Percentiles rank a stretch among this genome's conserved stretches.
Conservation (phyloP, 2,329 filamentous ascomycete species). For the Calonectria montana region DNA sequence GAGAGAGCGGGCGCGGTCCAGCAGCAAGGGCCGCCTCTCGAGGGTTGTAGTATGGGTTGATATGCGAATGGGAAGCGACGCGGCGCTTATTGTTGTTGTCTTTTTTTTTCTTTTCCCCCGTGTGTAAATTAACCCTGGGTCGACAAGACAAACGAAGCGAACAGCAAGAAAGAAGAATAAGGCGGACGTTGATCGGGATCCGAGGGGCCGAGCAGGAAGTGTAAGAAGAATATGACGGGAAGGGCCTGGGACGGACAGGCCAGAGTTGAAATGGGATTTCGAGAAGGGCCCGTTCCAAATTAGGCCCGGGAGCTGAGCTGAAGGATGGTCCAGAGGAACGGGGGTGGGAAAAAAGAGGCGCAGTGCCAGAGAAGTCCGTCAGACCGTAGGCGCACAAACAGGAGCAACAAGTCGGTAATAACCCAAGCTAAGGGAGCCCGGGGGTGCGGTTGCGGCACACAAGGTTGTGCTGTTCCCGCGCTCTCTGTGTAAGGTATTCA, state of each 20-base stretch:
- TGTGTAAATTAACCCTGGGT: background rate
- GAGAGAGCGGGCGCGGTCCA: conserved; percentile 36
- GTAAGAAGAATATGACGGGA: conserved; percentile 15
- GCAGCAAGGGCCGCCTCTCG: conserved; percentile 35
- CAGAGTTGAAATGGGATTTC: conserved; percentile 15
- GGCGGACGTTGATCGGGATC: conserved; percentile 2
- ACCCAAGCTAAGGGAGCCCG: background rate
- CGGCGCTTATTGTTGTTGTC: background rate
- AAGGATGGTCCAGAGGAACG: conserved; percentile 7
- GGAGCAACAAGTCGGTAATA: conserved; percentile 6
- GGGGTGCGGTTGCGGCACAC: background rate
- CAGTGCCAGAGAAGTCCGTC: conserved; percentile 14
- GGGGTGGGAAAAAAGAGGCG: conserved; percentile 14
- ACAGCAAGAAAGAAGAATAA: conserved; percentile 9
- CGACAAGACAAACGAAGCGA: background rate
- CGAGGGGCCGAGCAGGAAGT: background rate
- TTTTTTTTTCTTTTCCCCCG: background rate
- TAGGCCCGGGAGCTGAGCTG: conserved; percentile 21
- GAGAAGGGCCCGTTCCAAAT: conserved; percentile 25
- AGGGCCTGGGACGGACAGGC: conserved; percentile 13
- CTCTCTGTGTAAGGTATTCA: background rate
- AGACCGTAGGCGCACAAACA: background rate
- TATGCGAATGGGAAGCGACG: conserved; percentile 14
- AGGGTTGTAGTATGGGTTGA: conserved; percentile 7
- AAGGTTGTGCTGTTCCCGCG: background rate